Evolutionary conservation across 1,284 basidiomycete genomes (phyloP).

Genomic region (Coniferiporia weirii): DNA sequence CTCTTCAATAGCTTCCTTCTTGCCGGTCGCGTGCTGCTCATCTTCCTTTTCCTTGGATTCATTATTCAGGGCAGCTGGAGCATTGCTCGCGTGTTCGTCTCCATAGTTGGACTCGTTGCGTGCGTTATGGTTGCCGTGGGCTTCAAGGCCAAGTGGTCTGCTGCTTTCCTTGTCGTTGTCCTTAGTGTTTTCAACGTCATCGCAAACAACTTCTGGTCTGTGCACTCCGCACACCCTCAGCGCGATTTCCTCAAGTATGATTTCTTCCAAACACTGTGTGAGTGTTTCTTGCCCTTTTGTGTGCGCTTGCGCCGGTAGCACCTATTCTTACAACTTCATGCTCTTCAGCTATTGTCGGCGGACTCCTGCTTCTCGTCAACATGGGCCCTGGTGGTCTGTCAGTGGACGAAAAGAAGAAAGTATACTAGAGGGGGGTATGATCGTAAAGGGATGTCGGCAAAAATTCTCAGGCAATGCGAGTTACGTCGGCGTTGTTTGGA

Average conservation of each 20-base stretch:
- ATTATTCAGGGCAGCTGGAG: constrained; percentile 92
- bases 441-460: not conserved
- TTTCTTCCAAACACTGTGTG: constrained; percentile 92
- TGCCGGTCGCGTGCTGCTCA: constrained; percentile 93
- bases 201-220: constrained; percentile 98
- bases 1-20: constrained; percentile 75
- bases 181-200: constrained; percentile 95
- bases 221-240: constrained; percentile 90
- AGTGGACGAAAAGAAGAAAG: constrained; percentile 99
- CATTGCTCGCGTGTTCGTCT: constrained; percentile 79
- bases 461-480: not conserved
- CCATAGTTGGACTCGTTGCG: constrained; percentile 84
- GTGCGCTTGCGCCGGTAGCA: not conserved
- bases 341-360: constrained; percentile 86
- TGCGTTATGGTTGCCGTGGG: constrained; percentile 97
- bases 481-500: not conserved
- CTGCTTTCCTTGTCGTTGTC: constrained; percentile 91
- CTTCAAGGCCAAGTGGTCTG: constrained; percentile 99
- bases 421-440: constrained; percentile 42
- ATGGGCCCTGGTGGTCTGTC: constrained; percentile 97
- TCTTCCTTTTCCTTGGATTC: constrained; percentile 99
- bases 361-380: constrained; percentile 94
- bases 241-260: constrained; percentile 98
- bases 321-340: constrained; percentile 22
- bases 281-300: constrained; percentile 25